Percentiles rank a stretch among this genome's conserved stretches.
Conservation (phyloP, 352 stramenopile genomes). For the Peronosclerospora sorghi region DNA sequence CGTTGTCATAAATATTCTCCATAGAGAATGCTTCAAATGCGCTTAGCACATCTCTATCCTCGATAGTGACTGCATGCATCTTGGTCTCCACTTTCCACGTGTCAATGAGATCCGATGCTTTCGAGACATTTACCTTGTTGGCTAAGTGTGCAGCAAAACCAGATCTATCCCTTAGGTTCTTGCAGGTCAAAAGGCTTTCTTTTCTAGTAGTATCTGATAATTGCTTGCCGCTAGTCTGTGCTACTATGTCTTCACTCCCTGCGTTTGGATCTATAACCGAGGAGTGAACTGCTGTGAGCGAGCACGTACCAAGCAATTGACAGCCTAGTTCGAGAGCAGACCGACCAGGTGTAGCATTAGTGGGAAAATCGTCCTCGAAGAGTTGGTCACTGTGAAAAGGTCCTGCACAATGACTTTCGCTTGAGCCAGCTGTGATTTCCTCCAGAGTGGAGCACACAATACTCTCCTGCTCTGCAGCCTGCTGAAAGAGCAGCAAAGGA, state of each 20-base stretch:
- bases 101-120: conserved; percentile 47
- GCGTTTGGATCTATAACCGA: conserved; percentile 12
- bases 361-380: conserved; percentile 60
- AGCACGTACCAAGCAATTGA: conserved; percentile 61
- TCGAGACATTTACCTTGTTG: conserved; percentile 50
- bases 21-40: conserved; percentile 48
- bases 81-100: conserved; percentile 66
- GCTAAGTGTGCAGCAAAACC: conserved; percentile 64
- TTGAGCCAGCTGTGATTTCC: conserved; percentile 24
- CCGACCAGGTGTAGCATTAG: conserved; percentile 55
- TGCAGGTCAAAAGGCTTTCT: conserved; percentile 42
- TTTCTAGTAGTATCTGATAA: conserved; percentile 8
- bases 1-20: conserved; percentile 13
- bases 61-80: conserved; percentile 35
- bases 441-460: conserved; percentile 58
- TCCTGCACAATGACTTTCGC: conserved; percentile 5
- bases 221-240: conserved; percentile 14
- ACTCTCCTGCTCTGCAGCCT: conserved; percentile 62
- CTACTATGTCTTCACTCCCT: conserved; percentile 4
- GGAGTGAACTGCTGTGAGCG: conserved; percentile 28
- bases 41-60: conserved; percentile 21
- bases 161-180: conserved; percentile 42
- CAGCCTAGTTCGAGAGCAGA: conserved; percentile 53
- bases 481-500: conserved; percentile 53
- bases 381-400: conserved; percentile 21